Conservation (phyloP, 345 rosid genomes). For the Gossypium rotundifolium region DNA sequence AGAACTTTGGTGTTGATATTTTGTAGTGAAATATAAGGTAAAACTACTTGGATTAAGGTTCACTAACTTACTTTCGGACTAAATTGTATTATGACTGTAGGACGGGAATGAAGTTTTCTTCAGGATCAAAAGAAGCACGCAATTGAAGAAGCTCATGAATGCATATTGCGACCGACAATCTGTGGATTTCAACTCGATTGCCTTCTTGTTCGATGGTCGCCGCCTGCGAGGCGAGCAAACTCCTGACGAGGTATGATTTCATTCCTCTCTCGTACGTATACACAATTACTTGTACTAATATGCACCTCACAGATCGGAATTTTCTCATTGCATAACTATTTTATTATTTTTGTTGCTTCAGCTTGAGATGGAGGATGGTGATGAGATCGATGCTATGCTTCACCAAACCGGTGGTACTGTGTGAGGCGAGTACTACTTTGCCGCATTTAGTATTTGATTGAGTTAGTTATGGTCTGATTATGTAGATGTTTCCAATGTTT, state of each 20-base stretch:
- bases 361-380: constrained; percentile 95
- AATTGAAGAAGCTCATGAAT: constrained; percentile 82
- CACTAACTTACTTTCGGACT: background rate
- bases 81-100: constrained; percentile 22
- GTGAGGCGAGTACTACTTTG: background rate
- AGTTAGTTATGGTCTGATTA: background rate
- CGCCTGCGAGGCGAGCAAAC: constrained; percentile 82
- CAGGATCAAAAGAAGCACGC: constrained; percentile 88
- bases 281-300: background rate
- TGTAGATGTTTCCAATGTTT: background rate
- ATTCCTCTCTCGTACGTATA: no score
- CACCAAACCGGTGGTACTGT: constrained; percentile 74
- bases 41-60: background rate
- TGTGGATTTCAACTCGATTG: constrained; percentile 69
- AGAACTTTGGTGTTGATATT: no score
- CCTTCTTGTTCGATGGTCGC: constrained; percentile 87
- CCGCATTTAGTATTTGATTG: background rate
- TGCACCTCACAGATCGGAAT: background rate
- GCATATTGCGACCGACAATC: constrained; percentile 91
- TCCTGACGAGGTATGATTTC: constrained; percentile 63
- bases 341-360: constrained; percentile 6
- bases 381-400: constrained; percentile 84
- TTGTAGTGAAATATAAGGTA: no score
- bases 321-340: background rate
- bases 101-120: constrained; percentile 88